Base-by-base conservation (phyloP, 139 green algal genomes). In the Astrephomene gubernaculifera region DNA sequence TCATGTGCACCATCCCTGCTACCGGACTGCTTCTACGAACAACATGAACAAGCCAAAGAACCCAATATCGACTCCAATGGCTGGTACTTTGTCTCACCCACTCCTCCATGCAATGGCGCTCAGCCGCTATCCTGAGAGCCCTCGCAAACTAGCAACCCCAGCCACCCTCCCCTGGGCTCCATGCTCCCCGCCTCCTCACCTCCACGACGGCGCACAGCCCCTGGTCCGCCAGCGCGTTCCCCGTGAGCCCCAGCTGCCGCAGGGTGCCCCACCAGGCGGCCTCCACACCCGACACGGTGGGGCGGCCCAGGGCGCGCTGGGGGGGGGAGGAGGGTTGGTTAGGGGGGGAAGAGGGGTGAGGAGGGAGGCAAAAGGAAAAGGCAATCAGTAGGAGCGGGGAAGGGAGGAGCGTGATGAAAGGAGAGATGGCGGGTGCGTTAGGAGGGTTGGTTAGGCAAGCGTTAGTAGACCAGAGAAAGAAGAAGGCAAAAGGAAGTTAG, bases 201-300 rank as follows among this genome's bases (percentile, higher is more conserved):
- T 85, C 79, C n/a, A 85, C 43, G 21, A 85, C 64, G 19, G 33
- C 24, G 24, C 79, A 85, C 79, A 85, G 79, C 53, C 79, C 79
- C 79, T 85, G 79, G 43, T 85, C 79, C 27, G 63, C 44, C 79
- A 85, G 64, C 52, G 57, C 64, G 44, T 85, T 85, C 41, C 79
- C 79, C 33, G 44, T n/a, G 33, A 85, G 63, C 8, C 44, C 22
- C 63, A 85, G 31, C 7, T 67, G 21, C 22, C 44, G 25, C 64
- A 85, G 33, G 5, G 33, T 68, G 6, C 31, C 25, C 79, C 79
- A 85, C 79, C 79, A 85, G 63, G 9, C 24, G 1, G 79, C 79
- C 63, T 85, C 79, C 6, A 22, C 39, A 27, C 44, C 43, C 44
- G 33, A 85, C 31, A 75, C 33, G 5, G 79, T 85, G 63, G 79